These are phyloP conservation scores for Hanseniaspora gamundiae DNA, from an alignment of 1,139 yeast species.

Conservation along the genomic window DNA sequence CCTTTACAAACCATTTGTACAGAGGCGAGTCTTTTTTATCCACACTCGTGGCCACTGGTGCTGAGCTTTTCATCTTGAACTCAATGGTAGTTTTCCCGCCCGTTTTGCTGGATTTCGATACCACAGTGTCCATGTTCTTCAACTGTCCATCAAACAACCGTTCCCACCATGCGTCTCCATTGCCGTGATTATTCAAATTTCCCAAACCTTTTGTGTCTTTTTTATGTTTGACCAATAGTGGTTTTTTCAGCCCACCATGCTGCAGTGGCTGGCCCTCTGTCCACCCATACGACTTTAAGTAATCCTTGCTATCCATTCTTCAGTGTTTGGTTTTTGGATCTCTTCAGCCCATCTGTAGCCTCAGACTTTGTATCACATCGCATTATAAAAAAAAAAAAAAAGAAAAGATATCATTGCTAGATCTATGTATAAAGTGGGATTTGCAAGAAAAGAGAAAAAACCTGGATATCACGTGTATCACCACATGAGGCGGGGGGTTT, in stretches of 20 bases:
- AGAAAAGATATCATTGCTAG: too few species aligned
- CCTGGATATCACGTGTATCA: too few species aligned
- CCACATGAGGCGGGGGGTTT: too few species aligned
- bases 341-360: too few species aligned
- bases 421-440: too few species aligned
- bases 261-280: conserved; percentile 75
- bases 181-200: conserved; percentile 31
- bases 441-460: too few species aligned
- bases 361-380: too few species aligned
- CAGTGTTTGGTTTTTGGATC: neutral
- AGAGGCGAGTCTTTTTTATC: conserved; percentile 46
- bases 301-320: conserved; percentile 61
- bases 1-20: conserved; percentile 63
- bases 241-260: conserved; percentile 71
- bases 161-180: conserved; percentile 93
- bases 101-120: neutral
- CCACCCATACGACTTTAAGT: conserved; percentile 81
- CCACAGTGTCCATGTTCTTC: conserved; percentile 35
- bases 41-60: conserved; percentile 34
- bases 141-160: conserved; percentile 85
- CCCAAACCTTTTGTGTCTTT: conserved; percentile 76
- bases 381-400: too few species aligned
- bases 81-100: neutral
- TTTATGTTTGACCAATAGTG: conserved; percentile 81
- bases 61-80: conserved; percentile 30